Evolutionary conservation across 2,329 filamentous ascomycete genomes (phyloP).

Genomic region (Macrophomina phaseolina): DNA sequence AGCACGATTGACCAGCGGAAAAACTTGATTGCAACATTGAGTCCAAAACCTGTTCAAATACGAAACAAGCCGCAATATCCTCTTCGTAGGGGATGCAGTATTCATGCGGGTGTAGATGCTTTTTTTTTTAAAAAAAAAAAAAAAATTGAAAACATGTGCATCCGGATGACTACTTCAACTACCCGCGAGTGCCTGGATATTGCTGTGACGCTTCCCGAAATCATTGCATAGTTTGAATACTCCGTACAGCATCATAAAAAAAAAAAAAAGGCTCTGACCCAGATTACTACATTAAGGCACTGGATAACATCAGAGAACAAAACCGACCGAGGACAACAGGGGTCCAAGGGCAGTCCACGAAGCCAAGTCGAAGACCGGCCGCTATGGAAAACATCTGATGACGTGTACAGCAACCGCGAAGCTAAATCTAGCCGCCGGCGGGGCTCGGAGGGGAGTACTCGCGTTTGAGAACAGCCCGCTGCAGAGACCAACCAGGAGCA

Average conservation of each 20-base stretch:
- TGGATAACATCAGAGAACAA: neutral
- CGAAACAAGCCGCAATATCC: neutral
- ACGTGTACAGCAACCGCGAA: neutral
- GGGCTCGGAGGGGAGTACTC: conserved; percentile 9
- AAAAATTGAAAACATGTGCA: no score
- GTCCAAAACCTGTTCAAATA: neutral
- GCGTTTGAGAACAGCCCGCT: conserved; percentile 17
- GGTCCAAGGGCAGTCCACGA: neutral
- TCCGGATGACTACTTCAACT: no score
- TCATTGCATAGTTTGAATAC: no score
- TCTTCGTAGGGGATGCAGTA: no score
- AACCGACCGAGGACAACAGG: neutral
- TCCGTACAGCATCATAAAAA: no score
- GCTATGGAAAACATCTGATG: neutral
- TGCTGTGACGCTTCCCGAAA: no score
- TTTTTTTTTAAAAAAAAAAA: no score
- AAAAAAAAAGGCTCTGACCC: neutral
- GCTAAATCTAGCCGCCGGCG: neutral
- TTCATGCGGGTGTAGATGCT: no score
- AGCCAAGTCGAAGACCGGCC: neutral
- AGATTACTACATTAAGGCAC: neutral
- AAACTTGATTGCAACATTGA: neutral
- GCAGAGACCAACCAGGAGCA: neutral
- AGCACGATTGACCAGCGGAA: neutral
- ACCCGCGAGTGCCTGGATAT: no score